Evolutionary conservation across 306 rosid species (phyloP).

Genomic region (Quercus wislizeni): DNA sequence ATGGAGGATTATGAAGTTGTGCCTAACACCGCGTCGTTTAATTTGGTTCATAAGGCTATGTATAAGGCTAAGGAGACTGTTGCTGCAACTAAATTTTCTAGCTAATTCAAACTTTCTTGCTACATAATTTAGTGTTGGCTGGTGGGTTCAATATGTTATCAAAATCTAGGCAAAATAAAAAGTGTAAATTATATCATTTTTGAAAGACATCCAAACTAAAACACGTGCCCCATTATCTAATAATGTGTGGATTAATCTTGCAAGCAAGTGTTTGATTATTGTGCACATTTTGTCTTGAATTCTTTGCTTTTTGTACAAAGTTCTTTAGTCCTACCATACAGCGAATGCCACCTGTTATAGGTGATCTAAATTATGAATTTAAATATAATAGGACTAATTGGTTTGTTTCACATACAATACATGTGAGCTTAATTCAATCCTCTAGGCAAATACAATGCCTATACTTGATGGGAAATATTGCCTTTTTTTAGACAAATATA

Average conservation of each 20-base stretch:
- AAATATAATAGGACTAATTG: neutral
- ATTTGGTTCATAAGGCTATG: conserved; percentile 82
- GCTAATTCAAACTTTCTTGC: neutral
- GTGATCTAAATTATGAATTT: neutral
- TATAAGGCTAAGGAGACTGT: conserved; percentile 41
- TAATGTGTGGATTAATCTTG: neutral
- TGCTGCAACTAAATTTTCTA: conserved; percentile 44
- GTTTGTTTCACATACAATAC: no score
- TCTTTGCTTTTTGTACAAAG: neutral
- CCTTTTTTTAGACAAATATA: no score
- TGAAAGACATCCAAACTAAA: neutral
- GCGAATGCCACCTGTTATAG: neutral
- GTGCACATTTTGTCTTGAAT: neutral
- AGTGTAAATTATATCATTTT: neutral
- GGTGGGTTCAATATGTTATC: neutral
- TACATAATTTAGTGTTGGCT: neutral
- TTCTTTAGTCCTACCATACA: neutral
- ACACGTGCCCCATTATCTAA: neutral
- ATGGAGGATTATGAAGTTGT: conserved; percentile 53
- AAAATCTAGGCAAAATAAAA: neutral
- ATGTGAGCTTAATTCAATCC: no score
- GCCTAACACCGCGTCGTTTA: conserved; percentile 83
- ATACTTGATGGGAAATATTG: no score
- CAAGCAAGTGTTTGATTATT: neutral
- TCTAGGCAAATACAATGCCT: no score